Conservation (phyloP, 345 rosid genomes). For the Citrus reticulata region DNA sequence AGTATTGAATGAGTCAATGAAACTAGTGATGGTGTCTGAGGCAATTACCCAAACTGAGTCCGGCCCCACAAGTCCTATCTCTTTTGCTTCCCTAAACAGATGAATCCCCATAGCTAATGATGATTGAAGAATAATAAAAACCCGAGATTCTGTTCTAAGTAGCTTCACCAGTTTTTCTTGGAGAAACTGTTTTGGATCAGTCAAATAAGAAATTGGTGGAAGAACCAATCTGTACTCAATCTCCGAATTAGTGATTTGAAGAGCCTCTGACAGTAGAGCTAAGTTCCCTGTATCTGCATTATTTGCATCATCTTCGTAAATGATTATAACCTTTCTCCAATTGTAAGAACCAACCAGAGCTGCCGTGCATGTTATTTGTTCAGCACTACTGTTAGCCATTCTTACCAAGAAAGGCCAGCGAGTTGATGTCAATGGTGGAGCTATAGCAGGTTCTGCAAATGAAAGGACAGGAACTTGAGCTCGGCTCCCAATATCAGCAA, state of each 20-base stretch:
- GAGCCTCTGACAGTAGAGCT: slow-evolving; percentile 25
- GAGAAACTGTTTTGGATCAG: slow-evolving; percentile 17
- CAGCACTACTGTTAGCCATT: slow-evolving; percentile 29
- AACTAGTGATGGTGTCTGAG: slow-evolving; percentile 21
- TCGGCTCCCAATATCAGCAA: slow-evolving; percentile 24
- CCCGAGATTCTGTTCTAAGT: slow-evolving; percentile 21
- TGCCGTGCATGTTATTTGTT: slow-evolving; percentile 41
- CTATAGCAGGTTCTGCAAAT: slow-evolving; percentile 27
- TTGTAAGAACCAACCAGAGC: slow-evolving; percentile 23
- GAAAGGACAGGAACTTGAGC: slow-evolving; percentile 36
- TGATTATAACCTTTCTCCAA: slow-evolving; percentile 34
- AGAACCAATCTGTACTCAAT: slow-evolving; percentile 38
- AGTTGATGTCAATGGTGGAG: slow-evolving; percentile 14
- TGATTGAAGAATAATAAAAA: slow-evolving; percentile 43
- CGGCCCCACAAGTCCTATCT: slow-evolving; percentile 31
- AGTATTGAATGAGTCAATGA: slow-evolving; percentile 29
- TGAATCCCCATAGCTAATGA: slow-evolving; percentile 31
- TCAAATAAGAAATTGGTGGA: slow-evolving; percentile 28
- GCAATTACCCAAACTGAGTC: slow-evolving; percentile 46
- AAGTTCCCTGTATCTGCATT: slow-evolving; percentile 31
- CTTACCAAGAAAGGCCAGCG: slow-evolving; percentile 41
- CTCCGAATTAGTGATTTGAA: slow-evolving; percentile 28
- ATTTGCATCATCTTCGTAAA: slow-evolving; percentile 37
- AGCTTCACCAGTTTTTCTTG: slow-evolving; percentile 27
- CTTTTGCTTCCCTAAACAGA: slow-evolving; percentile 38